Evolutionary conservation across 2,329 filamentous ascomycete genomes (phyloP), one percentile per base, ranked within the genome.

Genomic region (Pestalotiopsis sp.): DNA sequence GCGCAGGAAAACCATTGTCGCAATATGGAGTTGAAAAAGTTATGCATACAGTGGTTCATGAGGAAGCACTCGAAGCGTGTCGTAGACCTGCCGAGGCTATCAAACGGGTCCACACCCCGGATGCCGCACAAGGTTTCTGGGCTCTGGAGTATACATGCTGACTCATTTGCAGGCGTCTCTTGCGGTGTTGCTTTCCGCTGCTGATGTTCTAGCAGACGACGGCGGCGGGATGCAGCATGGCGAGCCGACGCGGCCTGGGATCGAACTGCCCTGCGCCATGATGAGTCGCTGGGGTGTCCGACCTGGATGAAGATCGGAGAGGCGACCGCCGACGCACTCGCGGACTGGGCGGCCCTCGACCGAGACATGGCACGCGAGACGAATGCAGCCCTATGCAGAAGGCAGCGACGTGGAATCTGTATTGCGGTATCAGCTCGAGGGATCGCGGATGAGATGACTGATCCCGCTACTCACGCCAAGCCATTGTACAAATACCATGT

Each of bases 401-500:
- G 10, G 44, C 44, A 52, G 20, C 6, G 44, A 52, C 44, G 44
- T 3, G 5, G 3, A n/a, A n/a, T n/a, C 44, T 5, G 44, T 52
- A 30, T 30, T 9, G 9, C 30, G 30, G 30, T 52, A n/a, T 52
- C 44, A 52, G 44, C 17, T 52, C 9, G 44, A 22, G 44, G 44
- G 44, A n/a, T 52, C 17, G 20, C 6, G 17, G 13, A 52, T 52
- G 17, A n/a, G 20, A 52, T n/a, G 44, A n/a, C 44, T 17, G 17
- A 17, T 52, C 39, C 39, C 39, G 17, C 39, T 44, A 6, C 39
- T 13, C 38, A 30, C 20, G 60, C 60, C 60, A 63, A 63, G 60
- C 52, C 60, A 7, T 30, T 30, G 30, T 63, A 63, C 60, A 63
- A 63, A 63, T 63, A 63, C 60, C 20, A 22, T 30, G 13, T 63